Evolutionary conservation across 2,329 filamentous ascomycete genomes (phyloP), one percentile per base, ranked within the genome.

Genomic region (Chrysoporthe puriensis): DNA sequence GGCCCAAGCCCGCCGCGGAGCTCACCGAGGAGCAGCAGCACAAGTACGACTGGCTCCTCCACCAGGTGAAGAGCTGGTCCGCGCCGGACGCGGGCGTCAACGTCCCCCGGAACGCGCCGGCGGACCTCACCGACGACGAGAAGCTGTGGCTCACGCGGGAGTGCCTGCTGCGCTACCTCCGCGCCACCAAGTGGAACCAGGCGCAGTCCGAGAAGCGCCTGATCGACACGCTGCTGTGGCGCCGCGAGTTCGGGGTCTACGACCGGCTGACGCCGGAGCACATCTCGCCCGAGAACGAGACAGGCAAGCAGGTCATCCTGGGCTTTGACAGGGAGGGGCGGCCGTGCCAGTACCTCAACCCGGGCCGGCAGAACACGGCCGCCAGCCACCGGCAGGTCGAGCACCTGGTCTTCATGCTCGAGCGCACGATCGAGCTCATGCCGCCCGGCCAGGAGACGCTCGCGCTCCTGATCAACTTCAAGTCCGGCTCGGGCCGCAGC

Each of bases 341-440:
- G n/a, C 93, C 94, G 1, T 97, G 94, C 78, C 88, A 96, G 75
- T 97, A 97, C 80, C 86, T 99, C 69, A 91, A 91, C 76, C 96
- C 96, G 1, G 92, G 90, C 43, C 89, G 91, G 72, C 96, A 99
- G 81, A 99, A 99, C 83, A 98, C 96, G 1, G 90, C 96, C 73
- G 86, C 89, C 66, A 91, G 89, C 70, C 92, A 94, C 48, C 87
- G 93, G 73, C 96, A 98, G 81, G 90, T 97, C 66, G 90, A 99
- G 79, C 94, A 98, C 78, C 83, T 99, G 69, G 94, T 97, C 63
- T 99, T 91, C 82, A 97, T 98, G 94, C 81, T 98, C 54, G 96
- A 99, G 83, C 87, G 93, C 48, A 90, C 92, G 44, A 88, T 97
- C 72, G 94, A 97, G 73, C 81, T 98, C 70, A 94, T 96, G 88